phyloP scores from a whole-genome alignment of 2,329 filamentous ascomycete species.

The Beauveria sp. region DNA sequence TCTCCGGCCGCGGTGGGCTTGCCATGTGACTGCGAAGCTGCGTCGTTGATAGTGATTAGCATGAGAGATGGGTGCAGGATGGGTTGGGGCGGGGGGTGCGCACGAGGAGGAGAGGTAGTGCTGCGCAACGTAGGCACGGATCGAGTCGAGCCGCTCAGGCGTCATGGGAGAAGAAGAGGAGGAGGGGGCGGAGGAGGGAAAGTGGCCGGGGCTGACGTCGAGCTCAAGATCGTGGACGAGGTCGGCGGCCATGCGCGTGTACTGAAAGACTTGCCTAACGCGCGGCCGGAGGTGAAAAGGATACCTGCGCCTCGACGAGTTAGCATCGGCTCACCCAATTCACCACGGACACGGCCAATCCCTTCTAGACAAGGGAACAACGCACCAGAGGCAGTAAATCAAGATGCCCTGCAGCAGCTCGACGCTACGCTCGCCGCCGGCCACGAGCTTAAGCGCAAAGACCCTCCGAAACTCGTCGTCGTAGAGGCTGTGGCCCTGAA shows the following conservation, averaged over 20 bases:
- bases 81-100: not conserved
- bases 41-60: conserved; percentile 13
- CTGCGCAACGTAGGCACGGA: conserved; percentile 33
- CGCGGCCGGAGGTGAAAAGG: conserved; percentile 47
- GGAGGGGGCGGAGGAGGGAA: no score
- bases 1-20: conserved; percentile 20
- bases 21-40: conserved; percentile 34
- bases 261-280: conserved; percentile 42
- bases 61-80: conserved; percentile 13
- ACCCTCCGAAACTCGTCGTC: conserved; percentile 52
- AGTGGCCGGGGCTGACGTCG: conserved; percentile 28
- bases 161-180: not conserved
- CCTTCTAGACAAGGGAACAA: not conserved
- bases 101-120: conserved; percentile 7
- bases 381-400: conserved; percentile 50
- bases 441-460: conserved; percentile 48
- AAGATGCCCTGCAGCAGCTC: conserved; percentile 51
- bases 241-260: conserved; percentile 44
- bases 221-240: conserved; percentile 43
- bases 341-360: not conserved
- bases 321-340: not conserved
- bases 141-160: conserved; percentile 29
- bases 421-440: conserved; percentile 48
- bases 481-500: conserved; percentile 45
- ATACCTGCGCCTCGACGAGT: conserved; percentile 32